Evolutionary conservation across 2,329 filamentous ascomycete species (phyloP), one percentile per base, ranked within the genome.

Genomic region (Talaromyces pinophilus): DNA sequence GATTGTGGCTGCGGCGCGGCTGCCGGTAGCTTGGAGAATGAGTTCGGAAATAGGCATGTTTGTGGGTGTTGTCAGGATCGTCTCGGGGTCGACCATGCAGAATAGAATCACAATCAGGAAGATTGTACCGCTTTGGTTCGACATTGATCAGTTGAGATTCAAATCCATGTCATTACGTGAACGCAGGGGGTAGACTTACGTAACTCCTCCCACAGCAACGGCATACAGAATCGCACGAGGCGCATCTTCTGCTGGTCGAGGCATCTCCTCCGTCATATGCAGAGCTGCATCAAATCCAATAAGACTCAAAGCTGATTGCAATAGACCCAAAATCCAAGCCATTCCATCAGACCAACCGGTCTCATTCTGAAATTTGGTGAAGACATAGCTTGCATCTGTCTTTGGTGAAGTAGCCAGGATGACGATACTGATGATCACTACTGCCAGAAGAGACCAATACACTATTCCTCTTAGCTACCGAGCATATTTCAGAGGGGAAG

Each of bases 251-350:
- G 57, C 33, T 60, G 57, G 35, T 17, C 38, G 33, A 40, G 57
- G 57, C 35, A 60, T 60, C 22, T 60, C 57, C 38, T 60, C 57
- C 8, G 57, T 60, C 57, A 60, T 60, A n/a, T 60, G 57, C 8
- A 60, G 57, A 19, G 44, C 44, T 48, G 52, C 25, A 35, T 55
- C 52, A 22, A 55, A 55, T n/a, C 52, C 52, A 35, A 55, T 55
- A 35, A 55, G 52, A 35, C 28, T 30, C 52, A 55, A 19, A n/a
- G 52, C 52, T 7, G 52, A 55, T n/a, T 55, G 52, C 17, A 55
- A 22, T 17, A 55, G 52, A n/a, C 52, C 52, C 15, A 55, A n/a
- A 6, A 55, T 55, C 52, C 52, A 55, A 33, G 44, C 44, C 44
- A 48, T 48, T 1, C 44, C 44, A 10, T 48, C 44, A 22, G 44